A percentile compares a stretch with the other conserved stretches of the same genome.
Conservation (phyloP, 2,329 filamentous ascomycete species). For the Byssochlamys sp. region DNA sequence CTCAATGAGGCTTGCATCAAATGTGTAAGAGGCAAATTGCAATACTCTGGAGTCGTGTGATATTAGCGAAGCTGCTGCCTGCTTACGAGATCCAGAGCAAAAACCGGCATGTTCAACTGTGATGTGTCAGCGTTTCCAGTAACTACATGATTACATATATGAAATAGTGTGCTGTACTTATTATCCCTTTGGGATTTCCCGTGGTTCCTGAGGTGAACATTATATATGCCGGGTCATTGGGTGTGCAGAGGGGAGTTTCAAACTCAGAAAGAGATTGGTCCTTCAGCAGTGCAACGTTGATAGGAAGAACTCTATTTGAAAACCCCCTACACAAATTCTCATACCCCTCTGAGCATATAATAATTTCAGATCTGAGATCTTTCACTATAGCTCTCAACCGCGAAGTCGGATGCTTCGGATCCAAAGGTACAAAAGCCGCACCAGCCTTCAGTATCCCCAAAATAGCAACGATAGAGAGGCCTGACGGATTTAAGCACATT, state of each 20-base stretch:
- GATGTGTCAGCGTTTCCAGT: not conserved
- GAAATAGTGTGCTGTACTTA: slow-evolving; percentile 14
- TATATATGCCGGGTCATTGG: slow-evolving; percentile 31
- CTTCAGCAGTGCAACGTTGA: slow-evolving; percentile 1
- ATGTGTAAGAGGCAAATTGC: slow-evolving; percentile 37
- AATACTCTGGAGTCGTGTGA: slow-evolving; percentile 23
- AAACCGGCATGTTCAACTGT: slow-evolving; percentile 47
- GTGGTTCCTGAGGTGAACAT: slow-evolving; percentile 46
- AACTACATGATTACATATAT: not conserved
- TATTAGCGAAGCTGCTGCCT: slow-evolving; percentile 40
- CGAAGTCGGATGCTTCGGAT: slow-evolving; percentile 4
- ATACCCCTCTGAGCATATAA: slow-evolving; percentile 6
- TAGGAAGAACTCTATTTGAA: slow-evolving; percentile 1
- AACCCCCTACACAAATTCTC: not conserved
- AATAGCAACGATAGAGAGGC: slow-evolving; percentile 3
- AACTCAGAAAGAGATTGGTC: not conserved
- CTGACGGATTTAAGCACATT: slow-evolving; percentile 3
- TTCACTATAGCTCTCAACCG: slow-evolving; percentile 8
- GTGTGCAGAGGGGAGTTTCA: not conserved
- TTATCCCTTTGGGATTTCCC: slow-evolving; percentile 45
- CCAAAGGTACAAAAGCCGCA: slow-evolving; percentile 7
- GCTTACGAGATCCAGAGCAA: slow-evolving; percentile 40
- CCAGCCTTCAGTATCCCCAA: slow-evolving; percentile 7
- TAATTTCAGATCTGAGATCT: not conserved
- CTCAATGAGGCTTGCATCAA: slow-evolving; percentile 34